Evolutionary conservation across 441 rosid species (phyloP).

Genomic region (Croton setiger): DNA sequence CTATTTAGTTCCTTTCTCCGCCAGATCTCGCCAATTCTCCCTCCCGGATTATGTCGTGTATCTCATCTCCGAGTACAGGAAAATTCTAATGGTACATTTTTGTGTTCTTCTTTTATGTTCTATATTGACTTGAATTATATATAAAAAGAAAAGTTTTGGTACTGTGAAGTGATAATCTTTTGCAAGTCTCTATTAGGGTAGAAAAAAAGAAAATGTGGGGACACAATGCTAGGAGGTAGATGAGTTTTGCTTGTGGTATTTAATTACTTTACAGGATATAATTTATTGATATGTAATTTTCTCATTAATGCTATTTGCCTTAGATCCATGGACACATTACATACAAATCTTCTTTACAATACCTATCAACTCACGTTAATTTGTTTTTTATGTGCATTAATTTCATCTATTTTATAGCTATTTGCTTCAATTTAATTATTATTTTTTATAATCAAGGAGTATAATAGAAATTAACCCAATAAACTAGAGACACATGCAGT

Average conservation of each 20-base stretch:
- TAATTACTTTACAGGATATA: conserved; percentile 1
- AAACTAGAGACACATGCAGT: too few species aligned
- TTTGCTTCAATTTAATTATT: too few species aligned
- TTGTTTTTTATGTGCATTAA: neutral
- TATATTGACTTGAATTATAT: too few species aligned
- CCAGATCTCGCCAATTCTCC: conserved; percentile 79
- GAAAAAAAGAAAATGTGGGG: neutral
- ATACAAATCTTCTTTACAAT: neutral
- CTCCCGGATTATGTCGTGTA: conserved; percentile 70
- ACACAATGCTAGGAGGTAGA: conserved; percentile 19
- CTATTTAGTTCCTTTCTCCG: conserved; percentile 75
- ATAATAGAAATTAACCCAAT: too few species aligned
- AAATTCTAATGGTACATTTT: conserved; percentile 47
- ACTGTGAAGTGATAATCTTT: too few species aligned
- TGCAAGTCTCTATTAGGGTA: too few species aligned
- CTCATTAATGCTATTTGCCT: conserved; percentile 14
- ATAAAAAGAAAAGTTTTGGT: too few species aligned
- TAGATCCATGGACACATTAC: neutral
- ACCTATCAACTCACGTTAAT: neutral
- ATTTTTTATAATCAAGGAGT: too few species aligned
- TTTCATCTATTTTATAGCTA: neutral
- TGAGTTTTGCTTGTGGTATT: neutral
- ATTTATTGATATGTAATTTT: conserved; percentile 10
- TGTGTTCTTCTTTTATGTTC: neutral
- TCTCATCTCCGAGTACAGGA: conserved; percentile 77